Evolutionary conservation across 2,329 filamentous ascomycete genomes (phyloP), one percentile per base, ranked within the genome.

Genomic region (Aaosphaeria arxii): DNA sequence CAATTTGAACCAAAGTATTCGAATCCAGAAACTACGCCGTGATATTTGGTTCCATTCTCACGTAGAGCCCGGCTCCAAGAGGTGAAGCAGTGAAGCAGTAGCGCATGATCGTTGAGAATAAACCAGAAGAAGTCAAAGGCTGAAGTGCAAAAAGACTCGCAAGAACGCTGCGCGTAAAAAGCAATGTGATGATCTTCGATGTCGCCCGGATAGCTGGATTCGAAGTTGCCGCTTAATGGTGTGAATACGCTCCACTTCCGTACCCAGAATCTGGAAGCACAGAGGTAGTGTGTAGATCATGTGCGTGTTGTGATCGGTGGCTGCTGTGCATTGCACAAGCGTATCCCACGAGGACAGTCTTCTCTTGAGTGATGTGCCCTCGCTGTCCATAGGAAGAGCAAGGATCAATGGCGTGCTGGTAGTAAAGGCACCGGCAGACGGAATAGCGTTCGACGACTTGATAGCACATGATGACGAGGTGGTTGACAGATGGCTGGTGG

Each of bases 341-440:
- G 65, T 94, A 94, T 44, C 91, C 91, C 28, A 96, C 90, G 17
- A 89, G 77, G 44, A 96, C 87, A 5, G 82, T 88, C 66, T 87
- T 86, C 63, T 88, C 85, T 57, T 89, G 83, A 48, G 91, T 75
- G 41, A 62, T 61, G 64, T 96, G 91, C 42, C 86, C 86, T 43
- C 83, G 81, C 50, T 87, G 84, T 51, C 87, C 88, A 66, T 90
- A 89, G 33, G 83, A 78, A 43, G 84, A 77, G 67, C 91, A 96
- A 51, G 88, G 87, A 64, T 96, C 91, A 60, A 96, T 80, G 42
- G 88, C 85, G 69, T 96, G 91, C 64, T 86, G 81, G 77, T 92
- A 89, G 77, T 96, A 95, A 59, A 92, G 79, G 73, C 91, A 96
- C 55, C 85, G 82, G 79, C 91, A 96, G 47, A 87, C 88, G 47